A percentile compares a stretch with the other conserved stretches of the same genome.
These are phyloP conservation scores for Lodderomyces theae DNA, from an alignment of 1,139 yeast genomes.

Conservation along the genomic window DNA sequence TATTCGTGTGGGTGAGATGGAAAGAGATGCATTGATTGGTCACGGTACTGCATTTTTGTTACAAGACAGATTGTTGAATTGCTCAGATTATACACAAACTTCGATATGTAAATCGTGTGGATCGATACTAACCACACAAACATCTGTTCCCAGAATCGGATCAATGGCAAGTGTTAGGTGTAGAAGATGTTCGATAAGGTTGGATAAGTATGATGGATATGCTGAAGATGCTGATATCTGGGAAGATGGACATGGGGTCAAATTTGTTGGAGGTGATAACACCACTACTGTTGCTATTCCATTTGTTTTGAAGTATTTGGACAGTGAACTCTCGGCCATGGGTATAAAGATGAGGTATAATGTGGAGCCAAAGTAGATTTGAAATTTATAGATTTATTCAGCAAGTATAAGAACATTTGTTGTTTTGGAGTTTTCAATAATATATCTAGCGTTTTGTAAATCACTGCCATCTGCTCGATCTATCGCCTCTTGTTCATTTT, in stretches of 20 bases:
- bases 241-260: conserved; percentile 97
- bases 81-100: conserved; percentile 93
- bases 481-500: conserved; percentile 55
- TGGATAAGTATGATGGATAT: conserved; percentile 45
- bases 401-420: conserved; percentile 18
- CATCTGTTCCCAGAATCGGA: conserved; percentile 89
- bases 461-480: conserved; percentile 69
- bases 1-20: conserved; percentile 99
- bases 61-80: conserved; percentile 92
- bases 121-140: conserved; percentile 82
- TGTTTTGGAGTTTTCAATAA: conserved; percentile 39
- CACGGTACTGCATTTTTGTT: conserved; percentile 97
- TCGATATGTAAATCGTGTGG: conserved; percentile 93
- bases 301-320: conserved; percentile 90
- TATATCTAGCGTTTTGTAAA: conserved; percentile 59
- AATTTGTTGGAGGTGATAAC: conserved; percentile 86
- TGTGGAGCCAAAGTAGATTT: conserved; percentile 54
- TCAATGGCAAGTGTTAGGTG: conserved; percentile 76
- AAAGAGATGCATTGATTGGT: conserved; percentile 97
- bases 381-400: neutral
- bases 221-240: conserved; percentile 79
- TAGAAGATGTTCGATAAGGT: conserved; percentile 81
- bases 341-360: conserved; percentile 91
- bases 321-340: conserved; percentile 96
- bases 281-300: conserved; percentile 96